Evolutionary conservation across 345 rosid species (phyloP), one percentile per base, ranked within the genome.

Genomic region (Ailanthus altissimus): DNA sequence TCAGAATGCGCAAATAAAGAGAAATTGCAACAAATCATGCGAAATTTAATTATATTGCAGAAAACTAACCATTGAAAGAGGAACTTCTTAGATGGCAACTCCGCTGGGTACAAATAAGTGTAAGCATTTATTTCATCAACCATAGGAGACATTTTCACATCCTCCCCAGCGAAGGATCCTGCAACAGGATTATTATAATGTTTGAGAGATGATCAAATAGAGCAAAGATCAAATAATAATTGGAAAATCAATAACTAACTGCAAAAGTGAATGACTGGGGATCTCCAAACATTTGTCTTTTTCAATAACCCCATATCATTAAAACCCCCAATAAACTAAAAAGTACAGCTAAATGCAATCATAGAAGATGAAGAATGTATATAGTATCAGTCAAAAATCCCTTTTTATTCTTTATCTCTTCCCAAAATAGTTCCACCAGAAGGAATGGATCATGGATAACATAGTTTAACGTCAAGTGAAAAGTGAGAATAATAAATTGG

Each of bases 121-220:
- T 89, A 95, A 60, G 98, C 93, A 86, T 95, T 95, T 64, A 87
- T 87, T 53, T 92, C 94, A 86, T 95, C 99, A 75, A 89, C 86
- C 68, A 84, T 38, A 40, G 98, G 80, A 57, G 78, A 88, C 89
- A 86, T 75, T 81, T 84, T 90, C 23, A 84, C 46, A 75, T 89
- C 94, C 79, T 89, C 93, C 79, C 36, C 82, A 1, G 91, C 97
- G 59, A 75, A 76, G 56, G 77, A 74, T 13, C 85, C 98, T 94
- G 84, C 84, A 87, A 80, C 36, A 25, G 23, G 70, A 65, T 53
- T 63, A 65, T 20, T 51, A 16, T 76, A 68, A 70, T 70, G 73
- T 36, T 68, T 49, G 38, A 50, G 62, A 2, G 6, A 70, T 56
- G 73, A 58, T 36, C 40, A 32, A 58, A 7, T 32, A 42, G 11